These are phyloP conservation scores for Tricholoma bakamatsutake DNA, from an alignment of 768 basidiomycete genomes.

Conservation along the genomic window DNA sequence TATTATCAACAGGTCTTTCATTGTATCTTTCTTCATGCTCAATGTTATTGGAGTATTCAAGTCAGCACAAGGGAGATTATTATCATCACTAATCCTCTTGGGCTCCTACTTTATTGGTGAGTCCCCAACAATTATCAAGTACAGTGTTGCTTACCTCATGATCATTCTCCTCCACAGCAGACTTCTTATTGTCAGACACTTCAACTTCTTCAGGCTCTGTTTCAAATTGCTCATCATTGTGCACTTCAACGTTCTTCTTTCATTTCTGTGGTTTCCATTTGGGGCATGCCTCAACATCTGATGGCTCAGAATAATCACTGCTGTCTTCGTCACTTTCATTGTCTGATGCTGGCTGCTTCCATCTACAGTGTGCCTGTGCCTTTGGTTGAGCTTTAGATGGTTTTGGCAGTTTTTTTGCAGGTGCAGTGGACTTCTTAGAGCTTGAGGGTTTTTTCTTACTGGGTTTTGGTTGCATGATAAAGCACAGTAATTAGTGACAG, in stretches of 20 bases:
- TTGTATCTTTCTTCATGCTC: background rate
- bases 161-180: background rate
- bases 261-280: background rate
- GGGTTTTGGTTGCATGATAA: background rate
- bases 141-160: background rate
- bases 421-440: too few relatives aligned
- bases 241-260: background rate
- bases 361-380: background rate
- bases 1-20: too few relatives aligned
- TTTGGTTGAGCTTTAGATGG: background rate
- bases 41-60: background rate
- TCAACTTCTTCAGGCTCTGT: background rate
- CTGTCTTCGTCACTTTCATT: background rate
- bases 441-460: background rate
- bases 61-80: too few relatives aligned
- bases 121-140: background rate
- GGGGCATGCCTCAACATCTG: background rate
- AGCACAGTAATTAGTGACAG: background rate
- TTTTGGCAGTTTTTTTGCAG: background rate
- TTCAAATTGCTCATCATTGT: background rate
- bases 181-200: background rate
- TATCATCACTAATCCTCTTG: too few relatives aligned
- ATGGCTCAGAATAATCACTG: background rate
- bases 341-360: background rate
- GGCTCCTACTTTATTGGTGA: too few relatives aligned